Conservation (phyloP, 2,329 filamentous ascomycete genomes). For the Hymenoscyphus occultus region DNA sequence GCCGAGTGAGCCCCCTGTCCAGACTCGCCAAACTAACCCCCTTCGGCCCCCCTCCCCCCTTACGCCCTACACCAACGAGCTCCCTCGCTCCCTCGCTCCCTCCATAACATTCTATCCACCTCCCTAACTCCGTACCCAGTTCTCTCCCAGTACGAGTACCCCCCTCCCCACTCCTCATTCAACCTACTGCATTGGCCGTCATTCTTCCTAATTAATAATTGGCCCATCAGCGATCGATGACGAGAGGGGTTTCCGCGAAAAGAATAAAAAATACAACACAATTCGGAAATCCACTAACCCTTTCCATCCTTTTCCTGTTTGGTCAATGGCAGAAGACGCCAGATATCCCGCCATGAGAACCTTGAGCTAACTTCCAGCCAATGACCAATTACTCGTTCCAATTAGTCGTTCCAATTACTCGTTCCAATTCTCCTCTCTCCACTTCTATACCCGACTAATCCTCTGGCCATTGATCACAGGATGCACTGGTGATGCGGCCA, state of each 20-base stretch:
- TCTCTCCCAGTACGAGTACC: background rate
- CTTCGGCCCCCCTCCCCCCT: background rate
- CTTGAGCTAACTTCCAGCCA: background rate
- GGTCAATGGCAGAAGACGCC: background rate
- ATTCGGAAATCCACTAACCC: background rate
- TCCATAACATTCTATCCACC: too few species aligned
- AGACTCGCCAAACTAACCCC: background rate
- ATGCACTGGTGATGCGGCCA: slow-evolving; percentile 9
- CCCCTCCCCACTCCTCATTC: background rate
- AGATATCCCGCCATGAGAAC: background rate
- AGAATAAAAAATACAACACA: background rate
- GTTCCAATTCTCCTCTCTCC: background rate
- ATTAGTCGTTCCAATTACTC: background rate
- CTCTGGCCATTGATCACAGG: slow-evolving; percentile 5
- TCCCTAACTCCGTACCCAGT: background rate
- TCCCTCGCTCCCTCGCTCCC: too few species aligned
- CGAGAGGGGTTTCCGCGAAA: background rate
- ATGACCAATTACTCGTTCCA: background rate
- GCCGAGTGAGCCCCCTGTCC: background rate
- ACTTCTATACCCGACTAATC: background rate
- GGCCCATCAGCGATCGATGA: slow-evolving; percentile 1
- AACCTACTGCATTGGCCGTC: background rate
- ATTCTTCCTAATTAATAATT: background rate
- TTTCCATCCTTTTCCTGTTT: slow-evolving; percentile 1
- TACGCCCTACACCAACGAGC: too few species aligned